These are phyloP conservation scores for Leptographium radiaticola DNA, from an alignment of 2,329 filamentous ascomycete species.

Conservation along the genomic window DNA sequence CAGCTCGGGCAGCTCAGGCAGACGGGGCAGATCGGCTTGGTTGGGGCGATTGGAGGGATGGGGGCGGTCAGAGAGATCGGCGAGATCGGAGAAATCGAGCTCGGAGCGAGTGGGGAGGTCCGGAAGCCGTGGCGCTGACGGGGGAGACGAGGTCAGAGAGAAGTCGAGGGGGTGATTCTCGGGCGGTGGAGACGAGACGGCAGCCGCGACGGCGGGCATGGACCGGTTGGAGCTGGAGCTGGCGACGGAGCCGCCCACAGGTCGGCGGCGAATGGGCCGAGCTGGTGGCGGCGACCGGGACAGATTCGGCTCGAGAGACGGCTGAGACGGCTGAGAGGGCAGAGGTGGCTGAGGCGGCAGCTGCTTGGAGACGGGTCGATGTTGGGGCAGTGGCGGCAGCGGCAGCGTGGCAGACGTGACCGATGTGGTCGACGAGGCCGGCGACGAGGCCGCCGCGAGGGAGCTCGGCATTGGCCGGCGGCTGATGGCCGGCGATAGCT, in stretches of 20 bases:
- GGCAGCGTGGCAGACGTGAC: neutral
- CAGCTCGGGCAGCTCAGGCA: neutral
- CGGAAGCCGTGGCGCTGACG: neutral
- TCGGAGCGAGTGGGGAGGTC: conserved; percentile 2
- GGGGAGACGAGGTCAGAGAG: neutral
- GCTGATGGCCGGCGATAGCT: neutral
- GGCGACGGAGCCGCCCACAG: neutral
- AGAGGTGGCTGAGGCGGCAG: neutral
- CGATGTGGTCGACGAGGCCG: neutral
- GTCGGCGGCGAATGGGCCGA: conserved; percentile 1
- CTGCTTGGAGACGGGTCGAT: neutral
- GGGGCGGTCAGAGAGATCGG: neutral
- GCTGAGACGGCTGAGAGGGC: neutral
- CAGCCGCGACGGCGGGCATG: neutral
- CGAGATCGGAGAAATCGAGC: neutral
- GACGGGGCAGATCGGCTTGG: neutral
- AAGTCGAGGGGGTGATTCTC: neutral
- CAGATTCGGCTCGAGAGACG: neutral
- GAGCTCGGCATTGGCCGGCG: neutral
- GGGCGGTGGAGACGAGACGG: neutral
- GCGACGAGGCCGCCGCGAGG: neutral
- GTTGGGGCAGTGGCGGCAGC: neutral
- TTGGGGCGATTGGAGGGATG: neutral
- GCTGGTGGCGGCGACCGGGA: neutral
- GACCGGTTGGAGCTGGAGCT: neutral